Conservation (phyloP, 2,329 filamentous ascomycete species). For the Domatiomyces globalis region DNA sequence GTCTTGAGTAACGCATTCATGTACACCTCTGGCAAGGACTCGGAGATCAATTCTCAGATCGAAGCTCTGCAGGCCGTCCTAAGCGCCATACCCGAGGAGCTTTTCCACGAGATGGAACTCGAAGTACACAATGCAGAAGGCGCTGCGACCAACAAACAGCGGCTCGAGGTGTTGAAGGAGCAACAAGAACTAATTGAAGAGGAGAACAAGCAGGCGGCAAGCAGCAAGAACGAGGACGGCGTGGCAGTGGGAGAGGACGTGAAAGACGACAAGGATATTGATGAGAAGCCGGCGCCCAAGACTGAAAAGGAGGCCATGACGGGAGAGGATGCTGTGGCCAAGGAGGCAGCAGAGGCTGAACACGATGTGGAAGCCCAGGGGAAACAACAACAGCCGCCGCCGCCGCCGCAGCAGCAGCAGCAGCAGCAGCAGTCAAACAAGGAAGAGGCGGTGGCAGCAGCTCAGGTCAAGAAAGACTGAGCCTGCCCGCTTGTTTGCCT, state of each 20-base stretch:
- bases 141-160: conserved; percentile 95
- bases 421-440: conserved; percentile 11
- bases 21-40: conserved; percentile 76
- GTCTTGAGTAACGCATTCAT: conserved; percentile 96
- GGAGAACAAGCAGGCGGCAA: conserved; percentile 80
- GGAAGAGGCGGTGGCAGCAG: neutral
- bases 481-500: neutral
- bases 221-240: conserved; percentile 57
- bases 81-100: conserved; percentile 87
- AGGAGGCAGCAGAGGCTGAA: conserved; percentile 35
- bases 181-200: conserved; percentile 97
- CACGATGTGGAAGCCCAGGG: conserved; percentile 29
- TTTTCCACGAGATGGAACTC: conserved; percentile 98
- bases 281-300: conserved; percentile 54
- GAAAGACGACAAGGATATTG: conserved; percentile 81
- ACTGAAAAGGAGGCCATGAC: conserved; percentile 34
- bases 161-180: conserved; percentile 93
- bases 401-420: conserved; percentile 14
- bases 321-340: conserved; percentile 21
- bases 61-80: conserved; percentile 85
- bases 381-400: conserved; percentile 22
- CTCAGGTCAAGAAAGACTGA: conserved; percentile 12
- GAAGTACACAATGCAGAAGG: conserved; percentile 96
- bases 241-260: conserved; percentile 45
- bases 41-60: conserved; percentile 75